Base-by-base conservation (phyloP, 495 filamentous ascomycete species). In the Pseudomonodictys pantanalensis region DNA sequence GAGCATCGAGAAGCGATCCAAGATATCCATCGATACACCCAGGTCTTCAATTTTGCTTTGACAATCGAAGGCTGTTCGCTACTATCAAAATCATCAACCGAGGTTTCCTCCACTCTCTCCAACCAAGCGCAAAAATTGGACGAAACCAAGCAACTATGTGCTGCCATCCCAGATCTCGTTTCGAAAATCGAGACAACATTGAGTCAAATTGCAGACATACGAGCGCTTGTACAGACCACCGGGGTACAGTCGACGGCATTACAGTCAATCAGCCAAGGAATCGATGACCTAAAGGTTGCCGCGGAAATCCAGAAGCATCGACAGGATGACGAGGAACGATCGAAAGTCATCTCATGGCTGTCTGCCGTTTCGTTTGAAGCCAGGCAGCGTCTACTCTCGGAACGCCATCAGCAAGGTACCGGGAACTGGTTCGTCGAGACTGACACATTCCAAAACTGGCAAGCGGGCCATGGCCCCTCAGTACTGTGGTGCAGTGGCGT, bases 351-450 rank as follows among this genome's bases (percentile, higher is more conserved):
- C 11, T 35, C 33, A 22, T 53, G 50, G 50, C 50, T 53, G 26
- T 53, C 50, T 42, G 11, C 50, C 8, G 12, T 53, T 15, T 53
- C 50, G 3, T 53, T 53, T 12, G 32, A 41, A 53, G 32, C 50
- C 9, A 53, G 28, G 18, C 50, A 53, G 10, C 32, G 20, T 20
- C 50, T 41, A 26, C 20, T 53, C 41, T 53, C 33, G 10, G n/a
- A 53, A 12, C 1, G 8, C 26, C 50, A 42, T 25, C 32, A 53
- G 24, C 32, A 17, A 18, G 33, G 50, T n/a, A 41, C 32, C 3
- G 33, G 35, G n/a, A 12, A 22, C 15, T 53, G 33, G 50, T 24
- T 25, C 17, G 2, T 53, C 7, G 10, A 53, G 1, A 8, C 41
- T 24, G 33, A 41, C 3, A 41, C 7, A 2, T 42, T 28, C 20